Percentiles rank a stretch among this genome's conserved stretches.
These are phyloP conservation scores for Fusarium hainanense DNA, from an alignment of 2,329 filamentous ascomycete species.

Conservation along the genomic window DNA sequence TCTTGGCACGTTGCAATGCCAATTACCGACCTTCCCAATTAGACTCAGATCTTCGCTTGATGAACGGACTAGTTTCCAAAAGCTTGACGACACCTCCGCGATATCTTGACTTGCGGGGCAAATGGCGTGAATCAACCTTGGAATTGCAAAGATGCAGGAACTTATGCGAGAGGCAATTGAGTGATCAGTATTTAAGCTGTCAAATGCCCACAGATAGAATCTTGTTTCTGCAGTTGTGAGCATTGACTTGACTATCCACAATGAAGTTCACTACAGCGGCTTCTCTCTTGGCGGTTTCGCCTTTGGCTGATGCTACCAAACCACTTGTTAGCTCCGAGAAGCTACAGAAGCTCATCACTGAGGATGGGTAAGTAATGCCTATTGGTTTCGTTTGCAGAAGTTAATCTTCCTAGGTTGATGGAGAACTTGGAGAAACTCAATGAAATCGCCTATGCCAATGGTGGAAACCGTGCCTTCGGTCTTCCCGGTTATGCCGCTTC, in stretches of 20 bases:
- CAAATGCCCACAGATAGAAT: not conserved
- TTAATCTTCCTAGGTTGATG: conserved; percentile 33
- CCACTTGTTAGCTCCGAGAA: conserved; percentile 38
- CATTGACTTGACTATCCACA: not conserved
- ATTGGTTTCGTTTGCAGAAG: fast-evolving
- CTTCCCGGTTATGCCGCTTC: conserved; percentile 51
- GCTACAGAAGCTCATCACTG: conserved; percentile 42
- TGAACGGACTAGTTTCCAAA: conserved; percentile 27
- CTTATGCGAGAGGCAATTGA: conserved; percentile 1
- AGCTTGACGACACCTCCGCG: conserved; percentile 22
- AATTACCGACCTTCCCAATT: conserved; percentile 35
- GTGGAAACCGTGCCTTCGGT: conserved; percentile 49
- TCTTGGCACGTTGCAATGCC: conserved; percentile 37
- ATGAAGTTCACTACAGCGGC: conserved; percentile 38
- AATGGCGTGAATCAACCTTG: conserved; percentile 30
- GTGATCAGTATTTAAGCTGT: not conserved
- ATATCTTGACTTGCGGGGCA: conserved; percentile 21
- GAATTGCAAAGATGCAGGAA: not conserved
- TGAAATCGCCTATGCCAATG: conserved; percentile 48
- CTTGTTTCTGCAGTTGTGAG: not conserved
- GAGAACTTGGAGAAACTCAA: conserved; percentile 45
- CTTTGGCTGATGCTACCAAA: conserved; percentile 36
- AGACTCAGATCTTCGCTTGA: conserved; percentile 7
- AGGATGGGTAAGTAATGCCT: conserved; percentile 29
- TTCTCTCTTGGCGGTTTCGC: conserved; percentile 44